Evolutionary conservation across 257 asterid genomes (phyloP).

Genomic region (Voacanga thouarsii): DNA sequence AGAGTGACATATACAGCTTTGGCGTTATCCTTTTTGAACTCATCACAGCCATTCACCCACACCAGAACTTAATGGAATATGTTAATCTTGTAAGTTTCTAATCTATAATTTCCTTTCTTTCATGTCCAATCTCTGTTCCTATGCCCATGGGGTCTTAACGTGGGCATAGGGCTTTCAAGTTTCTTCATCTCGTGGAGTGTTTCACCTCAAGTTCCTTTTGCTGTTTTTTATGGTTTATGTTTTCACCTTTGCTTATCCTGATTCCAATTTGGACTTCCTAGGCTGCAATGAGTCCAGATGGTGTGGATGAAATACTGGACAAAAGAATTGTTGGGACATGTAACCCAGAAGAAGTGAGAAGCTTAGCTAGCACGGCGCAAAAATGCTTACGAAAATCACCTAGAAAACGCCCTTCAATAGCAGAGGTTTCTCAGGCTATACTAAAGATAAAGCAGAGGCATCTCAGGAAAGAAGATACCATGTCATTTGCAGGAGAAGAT

Average conservation of each 20-base stretch:
- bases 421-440: conserved; percentile 81
- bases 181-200: neutral
- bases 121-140: neutral
- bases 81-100: conserved; percentile 76
- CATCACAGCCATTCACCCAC: conserved; percentile 97
- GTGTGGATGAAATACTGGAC: conserved; percentile 89
- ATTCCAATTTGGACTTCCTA: conserved; percentile 13
- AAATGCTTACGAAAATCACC: conserved; percentile 67
- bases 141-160: neutral
- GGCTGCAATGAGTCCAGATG: conserved; percentile 92
- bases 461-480: conserved; percentile 52
- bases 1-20: conserved; percentile 91
- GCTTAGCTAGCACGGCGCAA: conserved; percentile 67
- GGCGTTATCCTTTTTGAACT: conserved; percentile 95
- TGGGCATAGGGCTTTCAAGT: neutral
- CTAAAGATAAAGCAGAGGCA: conserved; percentile 62
- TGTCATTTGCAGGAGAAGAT: conserved; percentile 62
- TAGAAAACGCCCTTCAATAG: conserved; percentile 71
- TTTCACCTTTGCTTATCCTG: neutral
- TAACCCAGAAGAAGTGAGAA: conserved; percentile 65
- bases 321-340: conserved; percentile 61
- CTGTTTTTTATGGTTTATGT: neutral
- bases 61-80: conserved; percentile 90
- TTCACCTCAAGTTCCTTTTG: too few species aligned
- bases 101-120: neutral